Conservation (phyloP, 1,284 basidiomycete species). For the Trametes polyzona region DNA sequence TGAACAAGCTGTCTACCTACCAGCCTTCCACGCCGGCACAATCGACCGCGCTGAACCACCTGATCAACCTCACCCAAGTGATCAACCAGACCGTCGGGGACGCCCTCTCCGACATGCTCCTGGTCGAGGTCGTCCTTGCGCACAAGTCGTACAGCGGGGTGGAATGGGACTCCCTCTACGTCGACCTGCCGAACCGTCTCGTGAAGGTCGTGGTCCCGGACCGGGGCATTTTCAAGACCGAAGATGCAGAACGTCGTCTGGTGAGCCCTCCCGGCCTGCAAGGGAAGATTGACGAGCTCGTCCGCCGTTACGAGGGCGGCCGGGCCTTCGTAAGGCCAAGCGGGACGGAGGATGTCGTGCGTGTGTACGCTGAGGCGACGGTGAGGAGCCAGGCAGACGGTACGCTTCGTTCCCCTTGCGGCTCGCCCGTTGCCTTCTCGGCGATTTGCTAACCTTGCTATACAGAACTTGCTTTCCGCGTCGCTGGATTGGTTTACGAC, state of each 20-base stretch:
- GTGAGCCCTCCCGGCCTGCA: slow-evolving; percentile 84
- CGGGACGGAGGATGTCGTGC: slow-evolving; percentile 97
- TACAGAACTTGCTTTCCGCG: slow-evolving; percentile 80
- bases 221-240: slow-evolving; percentile 85
- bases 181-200: slow-evolving; percentile 95
- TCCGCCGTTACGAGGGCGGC: slow-evolving; percentile 82
- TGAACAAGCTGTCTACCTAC: slow-evolving; percentile 61
- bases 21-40: slow-evolving; percentile 82
- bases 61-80: slow-evolving; percentile 78
- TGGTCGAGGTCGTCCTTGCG: slow-evolving; percentile 92
- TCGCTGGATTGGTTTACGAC: slow-evolving; percentile 84
- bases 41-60: slow-evolving; percentile 76
- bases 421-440: slow-evolving; percentile 1
- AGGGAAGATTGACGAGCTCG: slow-evolving; percentile 84
- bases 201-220: slow-evolving; percentile 93
- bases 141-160: slow-evolving; percentile 84
- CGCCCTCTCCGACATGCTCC: slow-evolving; percentile 94
- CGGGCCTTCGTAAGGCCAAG: slow-evolving; percentile 95
- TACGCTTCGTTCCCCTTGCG: slow-evolving; percentile 43
- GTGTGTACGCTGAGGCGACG: slow-evolving; percentile 95
- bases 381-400: slow-evolving; percentile 81
- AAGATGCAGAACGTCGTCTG: slow-evolving; percentile 92
- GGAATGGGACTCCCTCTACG: slow-evolving; percentile 95
- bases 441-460: slow-evolving; percentile 12
- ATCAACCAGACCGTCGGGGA: slow-evolving; percentile 99